phyloP scores from a whole-genome alignment of 768 basidiomycete species.

The Lentinus brumalis region DNA sequence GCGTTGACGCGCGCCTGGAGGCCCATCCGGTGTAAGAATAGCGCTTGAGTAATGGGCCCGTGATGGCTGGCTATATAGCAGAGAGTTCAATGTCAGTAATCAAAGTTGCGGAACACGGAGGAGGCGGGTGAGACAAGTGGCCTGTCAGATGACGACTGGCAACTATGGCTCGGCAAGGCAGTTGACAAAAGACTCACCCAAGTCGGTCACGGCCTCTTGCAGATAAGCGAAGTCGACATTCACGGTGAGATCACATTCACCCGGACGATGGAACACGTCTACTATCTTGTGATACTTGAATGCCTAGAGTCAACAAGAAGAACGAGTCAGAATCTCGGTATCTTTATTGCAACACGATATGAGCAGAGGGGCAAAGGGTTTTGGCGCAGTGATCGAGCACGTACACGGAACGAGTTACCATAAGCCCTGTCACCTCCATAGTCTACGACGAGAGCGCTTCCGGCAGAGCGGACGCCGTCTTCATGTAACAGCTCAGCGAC shows the following conservation, averaged over 20 bases:
- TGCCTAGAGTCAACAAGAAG: slow-evolving; percentile 51
- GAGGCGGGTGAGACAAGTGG: neutral
- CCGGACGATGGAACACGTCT: slow-evolving; percentile 82
- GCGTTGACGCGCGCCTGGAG: slow-evolving; percentile 63
- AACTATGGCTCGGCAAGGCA: neutral
- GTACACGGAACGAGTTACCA: slow-evolving; percentile 78
- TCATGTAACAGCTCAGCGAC: slow-evolving; percentile 64
- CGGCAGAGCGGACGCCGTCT: slow-evolving; percentile 41
- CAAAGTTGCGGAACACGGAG: neutral
- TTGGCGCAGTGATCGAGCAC: slow-evolving; percentile 26
- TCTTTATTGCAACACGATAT: neutral
- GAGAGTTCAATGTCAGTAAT: neutral
- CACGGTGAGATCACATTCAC: slow-evolving; percentile 90
- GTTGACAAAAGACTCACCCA: slow-evolving; percentile 48
- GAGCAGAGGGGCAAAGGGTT: too few species aligned
- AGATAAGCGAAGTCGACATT: slow-evolving; percentile 96
- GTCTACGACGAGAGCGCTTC: slow-evolving; percentile 79
- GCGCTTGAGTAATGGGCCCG: slow-evolving; percentile 74
- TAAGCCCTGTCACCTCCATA: slow-evolving; percentile 79
- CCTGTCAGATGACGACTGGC: neutral
- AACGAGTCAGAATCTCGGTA: neutral
- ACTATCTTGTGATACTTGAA: slow-evolving; percentile 88
- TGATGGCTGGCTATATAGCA: slow-evolving; percentile 43
- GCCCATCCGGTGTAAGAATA: slow-evolving; percentile 82
- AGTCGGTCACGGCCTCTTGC: slow-evolving; percentile 68